These are phyloP conservation scores for Pseudogymnoascus sp. DNA, from an alignment of 2,329 filamentous ascomycete genomes.

Conservation along the genomic window DNA sequence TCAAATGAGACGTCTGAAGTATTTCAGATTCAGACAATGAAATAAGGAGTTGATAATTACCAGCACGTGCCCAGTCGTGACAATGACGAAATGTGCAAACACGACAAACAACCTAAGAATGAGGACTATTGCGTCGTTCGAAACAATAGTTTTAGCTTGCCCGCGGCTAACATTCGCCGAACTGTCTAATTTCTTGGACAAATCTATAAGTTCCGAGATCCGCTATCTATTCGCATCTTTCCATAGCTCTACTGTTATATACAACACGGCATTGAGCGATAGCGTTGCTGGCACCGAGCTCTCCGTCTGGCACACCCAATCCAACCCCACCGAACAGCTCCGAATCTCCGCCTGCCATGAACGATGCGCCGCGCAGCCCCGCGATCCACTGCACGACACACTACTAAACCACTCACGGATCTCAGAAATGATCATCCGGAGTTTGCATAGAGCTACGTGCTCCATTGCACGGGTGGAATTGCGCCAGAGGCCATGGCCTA, in stretches of 20 bases:
- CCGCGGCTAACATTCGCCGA: constrained; percentile 1
- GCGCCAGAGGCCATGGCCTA: constrained; percentile 20
- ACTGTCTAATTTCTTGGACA: neutral
- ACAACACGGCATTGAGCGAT: neutral
- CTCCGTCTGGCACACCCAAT: neutral
- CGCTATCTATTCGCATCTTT: neutral
- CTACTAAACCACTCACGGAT: neutral
- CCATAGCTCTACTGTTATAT: neutral
- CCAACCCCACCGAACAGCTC: constrained; percentile 9
- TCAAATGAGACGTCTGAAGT: neutral
- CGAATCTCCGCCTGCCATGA: constrained; percentile 4
- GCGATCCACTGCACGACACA: neutral
- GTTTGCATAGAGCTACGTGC: constrained; percentile 25
- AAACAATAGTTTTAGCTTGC: constrained; percentile 30
- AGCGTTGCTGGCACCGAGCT: constrained; percentile 1
- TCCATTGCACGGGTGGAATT: constrained; percentile 21
- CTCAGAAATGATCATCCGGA: constrained; percentile 24
- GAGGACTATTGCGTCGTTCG: constrained; percentile 36
- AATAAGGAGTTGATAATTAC: neutral
- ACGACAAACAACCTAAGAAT: neutral
- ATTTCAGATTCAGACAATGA: neutral
- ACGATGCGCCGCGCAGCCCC: neutral
- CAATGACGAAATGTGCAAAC: constrained; percentile 4
- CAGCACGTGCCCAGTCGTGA: neutral
- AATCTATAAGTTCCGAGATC: neutral